Percentiles rank a stretch among this genome's conserved stretches.
Evolutionary conservation across 208 protist genomes (phyloP).

Genomic region (Leishmania aethiopica): DNA sequence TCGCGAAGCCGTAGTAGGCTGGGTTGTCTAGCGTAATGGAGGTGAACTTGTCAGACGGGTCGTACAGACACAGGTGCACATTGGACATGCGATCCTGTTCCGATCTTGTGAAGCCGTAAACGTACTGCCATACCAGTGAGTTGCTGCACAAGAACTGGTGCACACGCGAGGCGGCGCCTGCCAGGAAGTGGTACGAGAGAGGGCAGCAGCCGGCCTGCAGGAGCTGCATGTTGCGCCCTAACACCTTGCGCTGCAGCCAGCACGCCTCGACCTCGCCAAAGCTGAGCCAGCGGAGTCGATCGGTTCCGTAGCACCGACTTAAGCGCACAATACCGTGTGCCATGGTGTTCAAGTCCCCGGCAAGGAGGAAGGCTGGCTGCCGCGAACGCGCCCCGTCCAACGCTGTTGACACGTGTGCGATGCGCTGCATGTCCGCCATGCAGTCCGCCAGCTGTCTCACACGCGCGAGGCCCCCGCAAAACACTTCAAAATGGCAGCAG

Average conservation of each 20-base stretch:
- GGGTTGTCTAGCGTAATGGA: constrained; percentile 71
- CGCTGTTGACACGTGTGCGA: constrained; percentile 26
- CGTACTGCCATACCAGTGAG: constrained; percentile 45
- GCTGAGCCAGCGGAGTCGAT: constrained; percentile 63
- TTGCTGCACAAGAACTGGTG: constrained; percentile 59
- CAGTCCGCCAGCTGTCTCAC: constrained; percentile 72
- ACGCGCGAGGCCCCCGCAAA: constrained; percentile 66
- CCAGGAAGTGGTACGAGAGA: constrained; percentile 58
- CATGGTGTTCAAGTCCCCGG: constrained; percentile 85
- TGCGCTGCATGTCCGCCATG: constrained; percentile 49
- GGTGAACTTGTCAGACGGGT: constrained; percentile 64
- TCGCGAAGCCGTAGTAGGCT: constrained; percentile 59
- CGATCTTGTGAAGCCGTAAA: constrained; percentile 63
- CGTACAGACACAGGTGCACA: constrained; percentile 65
- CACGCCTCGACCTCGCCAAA: constrained; percentile 75
- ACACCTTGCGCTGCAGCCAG: constrained; percentile 81
- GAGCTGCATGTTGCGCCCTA: constrained; percentile 48
- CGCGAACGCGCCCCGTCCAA: neutral
- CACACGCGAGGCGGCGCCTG: constrained; percentile 32
- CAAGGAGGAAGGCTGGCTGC: constrained; percentile 62
- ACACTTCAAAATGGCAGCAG: constrained; percentile 83
- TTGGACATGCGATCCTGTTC: constrained; percentile 49
- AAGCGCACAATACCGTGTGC: constrained; percentile 74
- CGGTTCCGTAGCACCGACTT: constrained; percentile 37
- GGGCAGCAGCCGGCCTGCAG: constrained; percentile 55